Conservation (phyloP, 2,329 filamentous ascomycete species). For the Botrytis pseudocinerea region DNA sequence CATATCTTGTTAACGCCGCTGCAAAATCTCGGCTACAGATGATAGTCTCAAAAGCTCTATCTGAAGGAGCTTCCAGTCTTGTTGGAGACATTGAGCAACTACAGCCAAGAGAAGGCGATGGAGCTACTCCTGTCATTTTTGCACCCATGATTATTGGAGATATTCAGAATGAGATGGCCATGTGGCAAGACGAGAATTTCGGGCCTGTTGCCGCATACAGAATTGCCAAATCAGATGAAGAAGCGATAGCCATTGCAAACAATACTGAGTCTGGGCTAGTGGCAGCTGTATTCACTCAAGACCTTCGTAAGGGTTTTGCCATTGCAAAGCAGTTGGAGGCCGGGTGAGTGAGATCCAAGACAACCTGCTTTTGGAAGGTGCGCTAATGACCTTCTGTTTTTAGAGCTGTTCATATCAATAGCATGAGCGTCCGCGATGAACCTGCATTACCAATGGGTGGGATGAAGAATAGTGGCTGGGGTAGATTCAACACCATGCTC, state of each 20-base stretch:
- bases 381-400: conserved; percentile 53
- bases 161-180: conserved; percentile 67
- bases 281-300: conserved; percentile 63
- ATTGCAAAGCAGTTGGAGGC: conserved; percentile 50
- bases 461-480: conserved; percentile 63
- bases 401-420: conserved; percentile 68
- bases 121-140: conserved; percentile 72
- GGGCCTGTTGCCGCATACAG: conserved; percentile 60
- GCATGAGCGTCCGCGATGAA: conserved; percentile 65
- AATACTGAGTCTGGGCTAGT: conserved; percentile 66
- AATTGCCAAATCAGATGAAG: conserved; percentile 55
- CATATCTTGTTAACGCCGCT: conserved; percentile 43
- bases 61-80: conserved; percentile 44
- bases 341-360: conserved; percentile 42
- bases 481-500: conserved; percentile 49
- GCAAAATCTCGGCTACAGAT: conserved; percentile 44
- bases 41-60: conserved; percentile 6
- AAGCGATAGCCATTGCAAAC: conserved; percentile 61
- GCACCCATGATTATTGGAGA: conserved; percentile 81
- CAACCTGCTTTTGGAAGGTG: conserved; percentile 40
- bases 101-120: not conserved
- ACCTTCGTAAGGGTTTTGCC: conserved; percentile 47
- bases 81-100: not conserved
- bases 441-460: conserved; percentile 18
- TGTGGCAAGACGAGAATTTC: conserved; percentile 69